Conservation (phyloP, 768 basidiomycete species). For the Mycena galericulata region DNA sequence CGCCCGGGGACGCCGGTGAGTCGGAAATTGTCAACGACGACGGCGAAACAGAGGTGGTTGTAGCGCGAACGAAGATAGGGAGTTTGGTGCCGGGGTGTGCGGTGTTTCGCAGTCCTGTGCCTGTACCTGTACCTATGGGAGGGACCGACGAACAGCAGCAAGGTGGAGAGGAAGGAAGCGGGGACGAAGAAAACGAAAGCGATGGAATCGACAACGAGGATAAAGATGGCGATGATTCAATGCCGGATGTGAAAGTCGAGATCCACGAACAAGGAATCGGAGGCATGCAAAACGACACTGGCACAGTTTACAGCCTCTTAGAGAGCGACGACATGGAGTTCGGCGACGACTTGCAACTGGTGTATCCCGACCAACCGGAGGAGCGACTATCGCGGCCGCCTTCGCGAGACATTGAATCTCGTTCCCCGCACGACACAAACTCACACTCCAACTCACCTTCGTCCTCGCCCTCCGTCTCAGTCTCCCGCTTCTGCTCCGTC, state of each 20-base stretch:
- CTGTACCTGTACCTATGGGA: no score
- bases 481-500: background rate
- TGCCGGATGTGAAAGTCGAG: background rate
- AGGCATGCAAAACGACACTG: no score
- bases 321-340: background rate
- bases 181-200: background rate
- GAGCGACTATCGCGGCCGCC: no score
- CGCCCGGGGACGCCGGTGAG: no score
- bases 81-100: slow-evolving; percentile 1
- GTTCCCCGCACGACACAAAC: background rate
- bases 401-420: background rate
- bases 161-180: background rate
- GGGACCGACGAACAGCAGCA: no score
- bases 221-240: no score
- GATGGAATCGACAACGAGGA: background rate
- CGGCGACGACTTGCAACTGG: slow-evolving; percentile 3
- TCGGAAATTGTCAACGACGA: no score
- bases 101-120: background rate
- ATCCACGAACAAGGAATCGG: no score
- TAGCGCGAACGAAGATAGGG: background rate
- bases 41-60: no score
- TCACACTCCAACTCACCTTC: background rate
- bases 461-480: background rate
- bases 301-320: background rate
- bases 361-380: background rate